A percentile compares a stretch with the other conserved stretches of the same genome.
These are phyloP conservation scores for Daldinia childiae DNA, from an alignment of 495 filamentous ascomycete species.

Conservation along the genomic window DNA sequence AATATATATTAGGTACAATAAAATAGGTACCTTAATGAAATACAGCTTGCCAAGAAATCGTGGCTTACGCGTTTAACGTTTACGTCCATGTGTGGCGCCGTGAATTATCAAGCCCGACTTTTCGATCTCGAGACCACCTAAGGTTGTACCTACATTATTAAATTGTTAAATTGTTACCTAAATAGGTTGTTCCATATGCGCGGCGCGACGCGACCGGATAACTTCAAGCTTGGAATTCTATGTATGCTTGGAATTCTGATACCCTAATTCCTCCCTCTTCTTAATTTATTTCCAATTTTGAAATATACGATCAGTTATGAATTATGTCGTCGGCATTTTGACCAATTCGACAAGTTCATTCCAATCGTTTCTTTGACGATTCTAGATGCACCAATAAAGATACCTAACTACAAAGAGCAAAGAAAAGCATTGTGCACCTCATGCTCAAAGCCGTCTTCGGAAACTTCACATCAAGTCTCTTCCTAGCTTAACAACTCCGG, in stretches of 20 bases:
- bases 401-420: conserved; percentile 10
- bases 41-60: neutral
- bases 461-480: conserved; percentile 19
- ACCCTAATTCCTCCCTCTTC: neutral
- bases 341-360: conserved; percentile 20
- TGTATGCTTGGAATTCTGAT: neutral
- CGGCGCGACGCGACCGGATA: conserved; percentile 38
- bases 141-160: too few relatives aligned
- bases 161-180: neutral
- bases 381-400: neutral
- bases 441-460: conserved; percentile 38
- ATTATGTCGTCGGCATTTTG: neutral
- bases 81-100: conserved; percentile 6
- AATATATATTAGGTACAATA: too few relatives aligned
- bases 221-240: neutral
- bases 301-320: neutral
- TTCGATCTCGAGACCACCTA: neutral
- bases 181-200: neutral
- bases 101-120: neutral
- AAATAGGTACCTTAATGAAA: too few relatives aligned
- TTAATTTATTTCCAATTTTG: too few relatives aligned
- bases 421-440: conserved; percentile 30
- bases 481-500: conserved; percentile 36
- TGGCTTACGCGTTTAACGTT: neutral
- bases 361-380: conserved; percentile 34